Evolutionary conservation across 345 rosid species (phyloP).

Genomic region (Camelina laxa): DNA sequence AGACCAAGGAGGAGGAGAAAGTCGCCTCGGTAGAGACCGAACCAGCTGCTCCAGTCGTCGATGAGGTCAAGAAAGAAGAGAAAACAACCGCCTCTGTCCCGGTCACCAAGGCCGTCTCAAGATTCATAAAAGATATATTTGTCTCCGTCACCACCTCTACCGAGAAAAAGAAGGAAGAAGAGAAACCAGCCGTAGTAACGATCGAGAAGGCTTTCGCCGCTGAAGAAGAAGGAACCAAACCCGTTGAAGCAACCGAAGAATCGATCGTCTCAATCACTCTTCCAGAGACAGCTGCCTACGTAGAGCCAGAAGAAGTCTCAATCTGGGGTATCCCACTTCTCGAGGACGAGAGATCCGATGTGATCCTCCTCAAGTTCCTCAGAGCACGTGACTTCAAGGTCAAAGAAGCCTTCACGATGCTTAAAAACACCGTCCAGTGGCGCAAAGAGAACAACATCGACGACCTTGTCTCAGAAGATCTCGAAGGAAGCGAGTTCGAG

Average conservation of each 20-base stretch:
- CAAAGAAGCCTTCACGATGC: conserved; percentile 48
- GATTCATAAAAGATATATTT: neutral
- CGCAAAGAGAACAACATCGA: conserved; percentile 62
- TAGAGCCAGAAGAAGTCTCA: conserved; percentile 48
- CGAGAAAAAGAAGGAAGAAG: conserved; percentile 36
- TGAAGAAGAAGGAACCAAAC: conserved; percentile 44
- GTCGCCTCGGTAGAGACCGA: neutral
- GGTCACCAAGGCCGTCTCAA: neutral
- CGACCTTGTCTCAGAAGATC: conserved; percentile 60
- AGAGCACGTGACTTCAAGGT: conserved; percentile 50
- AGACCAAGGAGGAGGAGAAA: conserved; percentile 29
- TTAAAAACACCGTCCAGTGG: conserved; percentile 47
- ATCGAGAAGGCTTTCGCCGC: conserved; percentile 47
- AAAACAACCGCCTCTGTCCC: neutral
- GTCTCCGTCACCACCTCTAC: neutral
- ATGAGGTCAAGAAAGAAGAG: conserved; percentile 16
- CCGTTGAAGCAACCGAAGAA: conserved; percentile 44
- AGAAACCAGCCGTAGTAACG: conserved; percentile 35
- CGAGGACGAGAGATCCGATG: conserved; percentile 47
- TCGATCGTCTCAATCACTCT: conserved; percentile 40
- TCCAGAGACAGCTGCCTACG: conserved; percentile 36
- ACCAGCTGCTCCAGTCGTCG: conserved; percentile 16
- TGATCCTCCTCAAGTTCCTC: conserved; percentile 47
- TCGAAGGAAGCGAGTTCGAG: conserved; percentile 75
- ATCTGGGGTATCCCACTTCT: conserved; percentile 49